Percentiles rank a stretch among this genome's conserved stretches.
These are phyloP conservation scores for Sanghuangporus baumii DNA, from an alignment of 1,284 basidiomycete species.

Conservation along the genomic window DNA sequence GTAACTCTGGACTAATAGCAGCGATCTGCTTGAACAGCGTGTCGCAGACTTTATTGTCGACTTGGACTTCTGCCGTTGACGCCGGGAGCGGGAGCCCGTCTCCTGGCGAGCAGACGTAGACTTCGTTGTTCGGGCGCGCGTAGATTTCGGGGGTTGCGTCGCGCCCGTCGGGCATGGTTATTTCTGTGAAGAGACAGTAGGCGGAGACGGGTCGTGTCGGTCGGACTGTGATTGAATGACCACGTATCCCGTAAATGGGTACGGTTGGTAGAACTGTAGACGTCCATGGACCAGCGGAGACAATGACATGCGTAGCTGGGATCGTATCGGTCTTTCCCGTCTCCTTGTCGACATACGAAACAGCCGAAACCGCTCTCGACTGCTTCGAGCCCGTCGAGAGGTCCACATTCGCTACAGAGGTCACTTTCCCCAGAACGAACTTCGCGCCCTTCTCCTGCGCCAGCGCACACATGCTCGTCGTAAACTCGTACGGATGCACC, in stretches of 20 bases:
- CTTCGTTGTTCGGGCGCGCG: slow-evolving; percentile 59
- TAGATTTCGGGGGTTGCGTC: slow-evolving; percentile 66
- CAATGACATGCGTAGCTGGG: slow-evolving; percentile 59
- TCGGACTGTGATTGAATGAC: slow-evolving; percentile 60
- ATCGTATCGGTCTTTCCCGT: slow-evolving; percentile 29
- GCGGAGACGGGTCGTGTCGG: slow-evolving; percentile 33
- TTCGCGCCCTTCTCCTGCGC: slow-evolving; percentile 50
- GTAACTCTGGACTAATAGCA: slow-evolving; percentile 51
- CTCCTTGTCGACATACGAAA: slow-evolving; percentile 41
- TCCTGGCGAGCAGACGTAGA: slow-evolving; percentile 66
- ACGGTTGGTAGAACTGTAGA: slow-evolving; percentile 46
- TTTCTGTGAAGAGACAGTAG: slow-evolving; percentile 20
- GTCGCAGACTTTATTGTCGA: slow-evolving; percentile 49
- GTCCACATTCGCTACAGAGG: slow-evolving; percentile 28
- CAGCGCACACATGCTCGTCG: slow-evolving; percentile 67
- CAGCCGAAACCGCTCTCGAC: slow-evolving; percentile 42
- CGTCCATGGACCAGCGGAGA: slow-evolving; percentile 88
- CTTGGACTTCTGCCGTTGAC: slow-evolving; percentile 56
- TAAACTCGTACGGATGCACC: slow-evolving; percentile 79
- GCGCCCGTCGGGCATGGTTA: slow-evolving; percentile 25
- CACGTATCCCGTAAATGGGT: slow-evolving; percentile 55
- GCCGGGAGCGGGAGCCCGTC: slow-evolving; percentile 53
- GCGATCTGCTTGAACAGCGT: slow-evolving; percentile 46
- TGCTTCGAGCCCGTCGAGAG: slow-evolving; percentile 20
- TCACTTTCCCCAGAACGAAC: slow-evolving; percentile 40